phyloP scores from a whole-genome alignment of 2,329 filamentous ascomycete species.

The Coniochaeta sp. region DNA sequence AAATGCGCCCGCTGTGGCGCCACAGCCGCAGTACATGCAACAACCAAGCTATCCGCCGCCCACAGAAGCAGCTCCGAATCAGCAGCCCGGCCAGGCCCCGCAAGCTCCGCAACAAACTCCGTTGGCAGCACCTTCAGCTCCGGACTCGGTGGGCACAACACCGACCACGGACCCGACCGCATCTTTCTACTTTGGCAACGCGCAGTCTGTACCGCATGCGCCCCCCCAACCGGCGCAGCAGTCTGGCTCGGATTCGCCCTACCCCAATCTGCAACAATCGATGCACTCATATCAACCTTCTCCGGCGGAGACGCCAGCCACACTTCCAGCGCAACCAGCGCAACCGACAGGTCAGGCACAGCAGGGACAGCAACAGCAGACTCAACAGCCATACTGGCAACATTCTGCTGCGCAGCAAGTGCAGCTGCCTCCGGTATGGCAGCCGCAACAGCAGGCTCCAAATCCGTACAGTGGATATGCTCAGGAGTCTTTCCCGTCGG shows the following conservation, averaged over 20 bases:
- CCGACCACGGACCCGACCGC: slow-evolving; percentile 42
- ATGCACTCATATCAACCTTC: slow-evolving; percentile 37
- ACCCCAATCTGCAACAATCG: slow-evolving; percentile 42
- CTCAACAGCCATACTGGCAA: slow-evolving; percentile 42
- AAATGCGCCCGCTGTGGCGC: slow-evolving; percentile 27
- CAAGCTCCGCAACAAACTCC: slow-evolving; percentile 20
- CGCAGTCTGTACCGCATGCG: slow-evolving; percentile 16
- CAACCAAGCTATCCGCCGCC: slow-evolving; percentile 21
- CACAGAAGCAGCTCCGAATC: slow-evolving; percentile 17
- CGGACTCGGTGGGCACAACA: slow-evolving; percentile 23
- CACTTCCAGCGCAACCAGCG: slow-evolving; percentile 26
- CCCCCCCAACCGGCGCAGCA: slow-evolving; percentile 25
- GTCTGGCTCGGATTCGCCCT: slow-evolving; percentile 38
- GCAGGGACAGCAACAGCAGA: slow-evolving; percentile 21
- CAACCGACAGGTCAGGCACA: slow-evolving; percentile 17
- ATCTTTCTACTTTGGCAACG: slow-evolving; percentile 49
- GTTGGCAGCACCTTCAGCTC: slow-evolving; percentile 19
- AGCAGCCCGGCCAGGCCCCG: slow-evolving; percentile 15
- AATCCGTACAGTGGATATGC: slow-evolving; percentile 45
- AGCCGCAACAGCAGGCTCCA: slow-evolving; percentile 31
- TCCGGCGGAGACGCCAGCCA: slow-evolving; percentile 29
- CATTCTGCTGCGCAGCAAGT: slow-evolving; percentile 32
- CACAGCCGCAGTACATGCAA: slow-evolving; percentile 25
- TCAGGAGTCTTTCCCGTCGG: slow-evolving; percentile 58
- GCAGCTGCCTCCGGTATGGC: slow-evolving; percentile 29